Evolutionary conservation across 176 grass and related monocot species (phyloP), one percentile per base, ranked within the genome.

Genomic region (Stipa capillata): DNA sequence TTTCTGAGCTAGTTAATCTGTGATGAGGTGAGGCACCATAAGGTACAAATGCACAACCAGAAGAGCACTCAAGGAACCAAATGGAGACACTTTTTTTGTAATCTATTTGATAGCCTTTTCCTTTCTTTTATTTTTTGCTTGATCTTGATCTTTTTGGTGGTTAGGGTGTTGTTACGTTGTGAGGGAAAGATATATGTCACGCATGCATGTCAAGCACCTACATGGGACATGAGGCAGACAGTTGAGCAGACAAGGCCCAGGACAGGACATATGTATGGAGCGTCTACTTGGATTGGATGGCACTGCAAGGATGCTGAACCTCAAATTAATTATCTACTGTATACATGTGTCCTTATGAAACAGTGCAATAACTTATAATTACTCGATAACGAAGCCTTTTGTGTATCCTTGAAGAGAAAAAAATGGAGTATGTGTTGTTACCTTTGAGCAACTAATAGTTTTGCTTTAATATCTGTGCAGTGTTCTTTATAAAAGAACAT

Each of bases 101-200:
- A 76, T 51, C 23, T 58, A 48, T 59, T 41, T 36, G 9, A 64
- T 64, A 28, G 4, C 53, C 6, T 49, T 16, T 6, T 66, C 4
- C 5, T 21, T 25, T 8, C 4, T 47, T 10, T 17, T 29, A 5
- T 27, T 25, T 67, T 24, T 20, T 18, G 5, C 2, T 5, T n/a
- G n/a, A n/a, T n/a, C n/a, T n/a, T 82, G 52, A 76, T 81, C 13
- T 57, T 57, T 72, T 39, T 59, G 67, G 86, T 88, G 40, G 86
- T 79, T 84, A 64, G 74, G 49, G 32, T 79, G 81, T 68, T 27
- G 31, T 60, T 35, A 32, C 41, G 73, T 0, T 55, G 28, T 31
- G n/a, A 9, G 36, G 12, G 70, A 27, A 65, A 66, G 66, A 62
- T 62, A 62, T 7, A 62, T 7, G 57, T 52, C 82, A 69, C 68